These are phyloP conservation scores for Globisporangium sylvaticum DNA, from an alignment of 352 stramenopile genomes.

Conservation along the genomic window DNA sequence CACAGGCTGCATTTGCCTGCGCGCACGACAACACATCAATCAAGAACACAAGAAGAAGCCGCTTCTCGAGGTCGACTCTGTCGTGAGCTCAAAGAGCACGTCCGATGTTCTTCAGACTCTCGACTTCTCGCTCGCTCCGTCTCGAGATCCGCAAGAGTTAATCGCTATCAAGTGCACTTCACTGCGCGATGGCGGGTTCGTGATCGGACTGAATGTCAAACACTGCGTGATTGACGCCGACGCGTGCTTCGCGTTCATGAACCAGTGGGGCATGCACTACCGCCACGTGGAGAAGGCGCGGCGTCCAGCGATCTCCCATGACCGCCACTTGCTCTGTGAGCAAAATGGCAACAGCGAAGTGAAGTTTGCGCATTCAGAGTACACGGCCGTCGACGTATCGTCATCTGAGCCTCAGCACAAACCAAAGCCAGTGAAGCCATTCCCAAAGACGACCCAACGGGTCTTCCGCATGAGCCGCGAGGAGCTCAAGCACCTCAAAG, in stretches of 20 bases:
- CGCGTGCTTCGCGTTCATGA: conserved; percentile 14
- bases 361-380: conserved; percentile 15
- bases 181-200: conserved; percentile 7
- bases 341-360: background rate
- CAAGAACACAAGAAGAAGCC: no score
- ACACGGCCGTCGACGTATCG: background rate
- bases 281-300: background rate
- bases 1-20: background rate
- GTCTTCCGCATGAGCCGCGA: conserved; percentile 1
- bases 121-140: conserved; percentile 1
- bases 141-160: background rate
- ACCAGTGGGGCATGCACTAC: conserved; percentile 16
- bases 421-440: background rate
- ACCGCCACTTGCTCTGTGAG: conserved; percentile 3
- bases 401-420: background rate
- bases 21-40: background rate
- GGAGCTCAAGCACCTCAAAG: conserved; percentile 8
- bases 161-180: conserved; percentile 13
- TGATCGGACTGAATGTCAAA: conserved; percentile 15
- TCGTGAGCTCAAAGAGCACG: background rate
- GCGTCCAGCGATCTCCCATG: conserved; percentile 6
- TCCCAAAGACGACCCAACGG: conserved; percentile 1
- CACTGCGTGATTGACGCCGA: conserved; percentile 15
- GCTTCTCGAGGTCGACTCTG: background rate
- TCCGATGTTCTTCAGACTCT: background rate